phyloP scores from a whole-genome alignment of 2,329 filamentous ascomycete species.

The Capronia epimyces region DNA sequence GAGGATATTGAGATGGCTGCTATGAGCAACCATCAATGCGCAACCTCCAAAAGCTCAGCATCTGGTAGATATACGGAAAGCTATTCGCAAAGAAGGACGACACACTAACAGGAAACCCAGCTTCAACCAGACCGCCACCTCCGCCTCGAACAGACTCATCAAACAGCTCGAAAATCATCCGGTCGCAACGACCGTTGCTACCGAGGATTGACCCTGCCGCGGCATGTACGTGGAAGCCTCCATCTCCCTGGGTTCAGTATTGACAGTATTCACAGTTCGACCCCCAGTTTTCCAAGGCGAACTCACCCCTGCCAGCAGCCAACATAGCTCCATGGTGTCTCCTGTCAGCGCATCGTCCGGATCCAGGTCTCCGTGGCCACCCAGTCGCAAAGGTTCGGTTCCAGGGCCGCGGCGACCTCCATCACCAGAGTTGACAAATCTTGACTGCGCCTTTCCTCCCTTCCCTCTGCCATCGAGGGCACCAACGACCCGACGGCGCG shows the following conservation, averaged over 20 bases:
- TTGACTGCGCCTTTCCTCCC: slow-evolving; percentile 51
- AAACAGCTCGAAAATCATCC: slow-evolving; percentile 10
- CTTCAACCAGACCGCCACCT: slow-evolving; percentile 11
- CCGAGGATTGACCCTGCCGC: slow-evolving; percentile 23
- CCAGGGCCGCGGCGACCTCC: slow-evolving; percentile 38
- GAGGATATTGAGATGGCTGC: slow-evolving; percentile 73
- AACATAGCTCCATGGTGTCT: slow-evolving; percentile 58
- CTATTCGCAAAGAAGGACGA: slow-evolving; percentile 11
- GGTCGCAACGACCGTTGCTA: slow-evolving; percentile 15
- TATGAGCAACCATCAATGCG: slow-evolving; percentile 81
- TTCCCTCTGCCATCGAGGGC: slow-evolving; percentile 44
- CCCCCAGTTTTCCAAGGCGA: slow-evolving; percentile 34
- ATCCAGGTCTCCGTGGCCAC: slow-evolving; percentile 39
- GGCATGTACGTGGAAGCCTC: slow-evolving; percentile 16
- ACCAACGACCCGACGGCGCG: slow-evolving; percentile 15
- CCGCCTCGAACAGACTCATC: slow-evolving; percentile 16
- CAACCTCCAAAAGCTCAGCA: slow-evolving; percentile 26
- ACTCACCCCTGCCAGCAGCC: slow-evolving; percentile 59
- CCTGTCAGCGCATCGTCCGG: slow-evolving; percentile 53
- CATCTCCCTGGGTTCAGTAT: not conserved
- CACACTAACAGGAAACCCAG: slow-evolving; percentile 14
- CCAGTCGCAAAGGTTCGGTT: slow-evolving; percentile 38
- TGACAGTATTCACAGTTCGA: slow-evolving; percentile 10
- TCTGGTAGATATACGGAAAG: slow-evolving; percentile 34
- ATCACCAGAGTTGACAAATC: slow-evolving; percentile 44